phyloP scores from a whole-genome alignment of 352 stramenopile species.

The Halophytophthora polymorphica region DNA sequence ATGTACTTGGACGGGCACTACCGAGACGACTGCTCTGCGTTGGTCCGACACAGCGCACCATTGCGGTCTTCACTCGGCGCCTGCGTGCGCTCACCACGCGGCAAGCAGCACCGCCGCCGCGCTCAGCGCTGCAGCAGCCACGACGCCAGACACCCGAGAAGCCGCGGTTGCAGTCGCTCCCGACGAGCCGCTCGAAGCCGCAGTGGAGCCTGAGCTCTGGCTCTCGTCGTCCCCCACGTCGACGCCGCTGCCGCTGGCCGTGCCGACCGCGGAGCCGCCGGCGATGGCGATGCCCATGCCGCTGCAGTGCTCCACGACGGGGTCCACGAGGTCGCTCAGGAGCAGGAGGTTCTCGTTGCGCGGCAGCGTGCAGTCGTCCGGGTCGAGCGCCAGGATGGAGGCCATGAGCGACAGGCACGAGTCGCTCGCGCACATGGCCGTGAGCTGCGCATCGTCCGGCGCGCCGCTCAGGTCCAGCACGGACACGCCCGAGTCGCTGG shows the following conservation, averaged over 20 bases:
- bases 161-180: background rate
- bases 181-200: slow-evolving; percentile 14
- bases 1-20: too few relatives aligned
- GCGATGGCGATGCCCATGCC: slow-evolving; percentile 26
- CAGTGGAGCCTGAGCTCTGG: slow-evolving; percentile 8
- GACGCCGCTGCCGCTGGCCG: slow-evolving; percentile 12
- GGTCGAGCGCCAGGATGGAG: slow-evolving; percentile 32
- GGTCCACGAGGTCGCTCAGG: slow-evolving; percentile 42
- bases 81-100: too few relatives aligned
- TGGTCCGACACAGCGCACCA: too few relatives aligned
- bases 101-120: too few relatives aligned
- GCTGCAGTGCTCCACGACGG: slow-evolving; percentile 31
- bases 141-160: too few relatives aligned
- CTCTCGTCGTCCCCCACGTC: slow-evolving; percentile 19
- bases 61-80: too few relatives aligned
- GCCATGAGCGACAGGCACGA: slow-evolving; percentile 28
- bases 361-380: slow-evolving; percentile 33
- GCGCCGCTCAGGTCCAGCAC: slow-evolving; percentile 15
- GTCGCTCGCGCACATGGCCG: slow-evolving; percentile 24
- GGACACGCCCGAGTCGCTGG: slow-evolving; percentile 23
- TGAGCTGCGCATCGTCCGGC: slow-evolving; percentile 25
- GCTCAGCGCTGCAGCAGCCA: too few relatives aligned
- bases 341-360: slow-evolving; percentile 31
- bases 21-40: too few relatives aligned
- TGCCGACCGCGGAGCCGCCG: slow-evolving; percentile 18